A percentile compares a stretch with the other conserved stretches of the same genome.
Conservation (phyloP, 805 yeast species). For the Candida takata region DNA sequence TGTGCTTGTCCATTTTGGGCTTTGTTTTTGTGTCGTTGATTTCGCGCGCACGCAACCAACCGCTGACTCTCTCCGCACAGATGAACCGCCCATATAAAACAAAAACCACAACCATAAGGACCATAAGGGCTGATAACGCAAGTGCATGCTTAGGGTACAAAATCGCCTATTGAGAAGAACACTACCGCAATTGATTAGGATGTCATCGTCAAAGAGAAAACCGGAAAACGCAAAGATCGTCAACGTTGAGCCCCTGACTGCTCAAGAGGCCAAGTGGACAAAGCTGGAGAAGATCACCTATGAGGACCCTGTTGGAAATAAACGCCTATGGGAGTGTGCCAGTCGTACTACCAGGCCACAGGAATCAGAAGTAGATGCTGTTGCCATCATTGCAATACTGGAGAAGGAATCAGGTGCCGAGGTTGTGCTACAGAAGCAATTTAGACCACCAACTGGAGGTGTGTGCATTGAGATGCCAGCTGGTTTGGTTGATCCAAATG, state of each 20-base stretch:
- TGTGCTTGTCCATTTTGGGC: too few species aligned
- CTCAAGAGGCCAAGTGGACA: conserved; percentile 58
- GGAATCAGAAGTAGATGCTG: conserved; percentile 67
- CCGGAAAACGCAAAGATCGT: conserved; percentile 31
- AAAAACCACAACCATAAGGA: too few species aligned
- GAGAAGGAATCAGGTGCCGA: conserved; percentile 44
- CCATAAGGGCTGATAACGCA: too few species aligned
- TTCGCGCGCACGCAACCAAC: too few species aligned
- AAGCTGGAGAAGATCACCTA: conserved; percentile 61
- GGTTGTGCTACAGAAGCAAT: conserved; percentile 70
- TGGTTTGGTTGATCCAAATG: conserved; percentile 83
- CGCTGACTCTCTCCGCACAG: too few species aligned
- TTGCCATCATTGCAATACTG: conserved; percentile 76
- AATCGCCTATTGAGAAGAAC: not conserved
- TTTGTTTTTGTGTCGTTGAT: too few species aligned
- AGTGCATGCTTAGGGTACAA: too few species aligned
- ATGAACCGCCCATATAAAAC: too few species aligned
- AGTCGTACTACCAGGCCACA: conserved; percentile 32
- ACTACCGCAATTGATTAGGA: conserved; percentile 2
- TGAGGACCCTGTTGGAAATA: conserved; percentile 61
- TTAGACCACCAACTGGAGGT: conserved; percentile 85
- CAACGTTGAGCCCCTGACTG: conserved; percentile 23
- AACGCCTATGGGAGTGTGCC: conserved; percentile 88
- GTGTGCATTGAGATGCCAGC: conserved; percentile 94
- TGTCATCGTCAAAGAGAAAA: conserved; percentile 23